These are phyloP conservation scores for Massospora cicadina DNA, from an alignment of 371 early-diverging fungal species.

Conservation along the genomic window DNA sequence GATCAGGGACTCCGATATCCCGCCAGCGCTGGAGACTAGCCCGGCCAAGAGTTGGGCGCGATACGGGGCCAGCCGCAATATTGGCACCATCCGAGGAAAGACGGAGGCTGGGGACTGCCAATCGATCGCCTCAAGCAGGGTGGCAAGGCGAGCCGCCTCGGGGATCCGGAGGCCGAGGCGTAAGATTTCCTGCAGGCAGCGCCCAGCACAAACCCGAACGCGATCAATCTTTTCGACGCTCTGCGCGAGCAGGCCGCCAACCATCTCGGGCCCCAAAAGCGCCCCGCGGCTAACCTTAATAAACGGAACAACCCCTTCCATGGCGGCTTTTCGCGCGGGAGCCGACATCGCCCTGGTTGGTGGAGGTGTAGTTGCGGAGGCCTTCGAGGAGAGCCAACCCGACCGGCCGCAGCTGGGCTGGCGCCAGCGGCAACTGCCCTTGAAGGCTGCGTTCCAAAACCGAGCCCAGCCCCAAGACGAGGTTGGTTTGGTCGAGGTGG, in stretches of 20 bases:
- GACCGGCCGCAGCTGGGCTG: neutral
- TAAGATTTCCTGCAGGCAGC: neutral
- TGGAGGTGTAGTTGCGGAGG: slow-evolving; percentile 46
- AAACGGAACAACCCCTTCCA: slow-evolving; percentile 26
- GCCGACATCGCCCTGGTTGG: slow-evolving; percentile 89
- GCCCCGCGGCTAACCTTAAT: neutral
- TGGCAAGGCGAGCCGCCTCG: neutral
- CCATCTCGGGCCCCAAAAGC: neutral
- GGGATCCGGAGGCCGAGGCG: neutral
- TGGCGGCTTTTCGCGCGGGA: slow-evolving; percentile 66
- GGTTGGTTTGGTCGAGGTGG: neutral
- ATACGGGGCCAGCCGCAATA: neutral
- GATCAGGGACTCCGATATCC: neutral
- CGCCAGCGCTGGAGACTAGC: neutral
- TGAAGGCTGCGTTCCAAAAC: neutral
- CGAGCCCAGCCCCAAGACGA: neutral
- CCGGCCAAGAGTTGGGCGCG: neutral
- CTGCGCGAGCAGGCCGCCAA: neutral
- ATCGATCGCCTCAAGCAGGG: neutral
- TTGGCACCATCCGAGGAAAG: neutral
- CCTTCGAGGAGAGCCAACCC: neutral
- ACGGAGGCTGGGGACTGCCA: slow-evolving; percentile 3
- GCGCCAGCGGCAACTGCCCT: neutral
- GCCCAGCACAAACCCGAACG: neutral
- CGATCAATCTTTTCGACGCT: slow-evolving; percentile 7